These are phyloP conservation scores for Aureobasidium sp. DNA, from an alignment of 2,329 filamentous ascomycete species.

Conservation along the genomic window DNA sequence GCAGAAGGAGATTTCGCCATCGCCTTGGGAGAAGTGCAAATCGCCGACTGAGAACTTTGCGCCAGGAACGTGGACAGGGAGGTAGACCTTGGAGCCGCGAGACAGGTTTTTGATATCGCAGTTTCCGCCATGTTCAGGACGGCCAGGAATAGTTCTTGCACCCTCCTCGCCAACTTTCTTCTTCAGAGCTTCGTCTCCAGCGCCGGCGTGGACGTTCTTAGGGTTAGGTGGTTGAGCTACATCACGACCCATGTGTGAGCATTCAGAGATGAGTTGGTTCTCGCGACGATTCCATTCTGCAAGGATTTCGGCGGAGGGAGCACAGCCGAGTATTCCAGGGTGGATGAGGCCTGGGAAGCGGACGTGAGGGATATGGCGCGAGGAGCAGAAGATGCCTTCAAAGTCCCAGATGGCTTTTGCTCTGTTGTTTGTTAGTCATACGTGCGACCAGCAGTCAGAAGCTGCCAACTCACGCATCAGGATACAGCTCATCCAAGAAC, in stretches of 20 bases:
- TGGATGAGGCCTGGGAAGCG: slow-evolving; percentile 86
- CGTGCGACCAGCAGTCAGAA: slow-evolving; percentile 19
- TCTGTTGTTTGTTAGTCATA: slow-evolving; percentile 34
- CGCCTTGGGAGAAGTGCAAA: slow-evolving; percentile 79
- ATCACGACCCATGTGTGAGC: slow-evolving; percentile 56
- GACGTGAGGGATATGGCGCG: slow-evolving; percentile 78
- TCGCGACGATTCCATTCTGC: slow-evolving; percentile 80
- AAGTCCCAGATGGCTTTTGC: slow-evolving; percentile 73
- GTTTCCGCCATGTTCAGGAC: slow-evolving; percentile 78
- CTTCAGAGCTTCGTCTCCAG: slow-evolving; percentile 50
- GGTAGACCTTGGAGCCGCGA: slow-evolving; percentile 72
- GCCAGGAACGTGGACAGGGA: slow-evolving; percentile 78
- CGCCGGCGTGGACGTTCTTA: slow-evolving; percentile 65
- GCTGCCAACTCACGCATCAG: slow-evolving; percentile 56
- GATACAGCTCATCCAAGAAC: slow-evolving; percentile 82
- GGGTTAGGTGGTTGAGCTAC: slow-evolving; percentile 73
- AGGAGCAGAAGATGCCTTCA: slow-evolving; percentile 72
- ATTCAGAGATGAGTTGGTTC: slow-evolving; percentile 65
- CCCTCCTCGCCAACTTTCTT: slow-evolving; percentile 68
- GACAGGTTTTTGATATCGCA: slow-evolving; percentile 87
- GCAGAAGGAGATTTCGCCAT: slow-evolving; percentile 77
- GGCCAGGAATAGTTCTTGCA: slow-evolving; percentile 74
- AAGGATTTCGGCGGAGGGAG: slow-evolving; percentile 70
- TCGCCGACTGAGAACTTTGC: slow-evolving; percentile 90
- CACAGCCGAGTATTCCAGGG: slow-evolving; percentile 84